These are phyloP conservation scores for Thinopyrum elongatum DNA, from an alignment of 176 grass and related monocot genomes.

Conservation along the genomic window DNA sequence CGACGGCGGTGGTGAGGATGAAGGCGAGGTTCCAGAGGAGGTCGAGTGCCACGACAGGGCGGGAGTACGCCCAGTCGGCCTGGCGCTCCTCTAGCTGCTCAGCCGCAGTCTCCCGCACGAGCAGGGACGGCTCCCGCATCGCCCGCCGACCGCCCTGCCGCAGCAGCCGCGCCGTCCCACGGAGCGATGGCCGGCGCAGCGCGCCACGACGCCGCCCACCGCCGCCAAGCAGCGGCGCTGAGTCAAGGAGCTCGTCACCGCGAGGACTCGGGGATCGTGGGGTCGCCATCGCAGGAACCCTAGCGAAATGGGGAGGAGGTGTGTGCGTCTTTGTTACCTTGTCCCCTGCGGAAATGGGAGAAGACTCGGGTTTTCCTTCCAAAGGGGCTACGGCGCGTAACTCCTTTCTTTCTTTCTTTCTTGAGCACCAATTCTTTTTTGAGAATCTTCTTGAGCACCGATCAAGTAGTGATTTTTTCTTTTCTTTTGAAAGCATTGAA, in stretches of 20 bases:
- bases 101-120: constrained; percentile 49
- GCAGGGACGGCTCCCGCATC: constrained; percentile 51
- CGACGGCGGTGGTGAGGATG: constrained; percentile 31
- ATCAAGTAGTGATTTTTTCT: too few relatives aligned
- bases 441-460: too few relatives aligned
- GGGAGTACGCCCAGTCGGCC: constrained; percentile 63
- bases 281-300: constrained; percentile 40
- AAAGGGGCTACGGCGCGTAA: background rate
- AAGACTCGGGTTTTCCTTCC: background rate
- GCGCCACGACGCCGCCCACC: constrained; percentile 12
- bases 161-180: constrained; percentile 49
- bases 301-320: constrained; percentile 20
- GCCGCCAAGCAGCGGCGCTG: constrained; percentile 41
- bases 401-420: background rate
- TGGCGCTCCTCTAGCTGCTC: constrained; percentile 63
- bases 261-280: constrained; percentile 15
- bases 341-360: background rate
- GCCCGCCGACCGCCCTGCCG: constrained; percentile 39
- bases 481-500: background rate
- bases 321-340: background rate
- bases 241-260: constrained; percentile 24
- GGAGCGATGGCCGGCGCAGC: constrained; percentile 35
- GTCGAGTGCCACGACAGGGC: constrained; percentile 67
- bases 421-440: too few relatives aligned
- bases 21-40: constrained; percentile 67